phyloP scores from a whole-genome alignment of 148 eudicot species.

The Dysphania ambrosioides region DNA sequence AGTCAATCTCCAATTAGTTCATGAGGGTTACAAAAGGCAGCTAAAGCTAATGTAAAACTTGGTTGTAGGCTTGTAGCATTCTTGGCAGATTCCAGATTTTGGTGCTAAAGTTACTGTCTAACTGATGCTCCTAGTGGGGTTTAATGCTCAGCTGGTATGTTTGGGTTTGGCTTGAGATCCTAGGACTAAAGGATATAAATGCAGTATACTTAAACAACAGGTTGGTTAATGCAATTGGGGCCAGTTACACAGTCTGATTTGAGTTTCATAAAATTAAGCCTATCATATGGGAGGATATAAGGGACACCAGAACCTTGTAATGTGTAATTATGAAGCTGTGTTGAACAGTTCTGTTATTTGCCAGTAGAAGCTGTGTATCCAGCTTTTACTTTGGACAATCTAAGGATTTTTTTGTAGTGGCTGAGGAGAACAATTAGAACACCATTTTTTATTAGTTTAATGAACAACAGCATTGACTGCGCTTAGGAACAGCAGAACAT shows the following conservation, averaged over 20 bases:
- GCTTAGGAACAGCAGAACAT: not conserved
- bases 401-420: not conserved
- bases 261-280: not conserved
- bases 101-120: not conserved
- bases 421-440: not conserved
- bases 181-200: not conserved
- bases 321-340: not conserved
- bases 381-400: not conserved
- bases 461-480: not conserved
- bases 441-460: not conserved
- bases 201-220: not conserved
- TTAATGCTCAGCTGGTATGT: not conserved
- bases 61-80: not conserved
- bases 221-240: not conserved
- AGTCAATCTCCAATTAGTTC: not conserved
- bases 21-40: not conserved
- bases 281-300: slow-evolving; percentile 2
- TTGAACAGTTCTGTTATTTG: not conserved
- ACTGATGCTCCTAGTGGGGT: slow-evolving; percentile 2
- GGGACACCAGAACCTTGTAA: not conserved
- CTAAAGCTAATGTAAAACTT: not conserved
- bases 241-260: not conserved
- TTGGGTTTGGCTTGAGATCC: slow-evolving; percentile 9
- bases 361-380: not conserved
- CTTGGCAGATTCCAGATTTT: not conserved